Evolutionary conservation across 371 early-diverging fungal species (phyloP), one percentile per base, ranked within the genome.

Genomic region (Cokeromyces recurvatus): DNA sequence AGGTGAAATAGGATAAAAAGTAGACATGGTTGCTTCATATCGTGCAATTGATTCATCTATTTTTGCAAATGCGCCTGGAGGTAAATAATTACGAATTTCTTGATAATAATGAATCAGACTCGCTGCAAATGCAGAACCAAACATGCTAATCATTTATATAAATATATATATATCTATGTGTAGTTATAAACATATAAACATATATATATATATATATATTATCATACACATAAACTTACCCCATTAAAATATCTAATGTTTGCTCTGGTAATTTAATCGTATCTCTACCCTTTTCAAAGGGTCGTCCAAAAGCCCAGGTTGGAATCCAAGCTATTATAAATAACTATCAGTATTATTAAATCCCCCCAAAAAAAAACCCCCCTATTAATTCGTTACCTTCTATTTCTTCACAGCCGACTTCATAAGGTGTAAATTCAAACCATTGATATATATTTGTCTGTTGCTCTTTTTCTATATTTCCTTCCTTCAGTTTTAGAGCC

Each of bases 371-470:
- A 14, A 9, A 32, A n/a, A 0, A 20, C 29, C 29, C 11, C 11
- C 11, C 29, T 29, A 8, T 8, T 5, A 29, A 8, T 5, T 8
- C 39, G 55, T 42, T 59, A 81, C 81, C 81, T 34, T 64, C 66
- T 3, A 81, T 63, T 40, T 89, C 89, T 44, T 81, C 82, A 55
- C 83, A 80, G 17, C 89, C 89, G 48, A 86, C 65, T 37, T 89
- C 85, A 41, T 75, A 86, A 4, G 89, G 89, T 4, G 78, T 84
- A 42, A 87, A 71, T 47, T 89, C 89, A 51, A 85, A 86, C 89
- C 89, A 89, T 40, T 84, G 86, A 48, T 82, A 87, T 42, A 66
- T 62, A 32, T 66, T 65, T 27, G n/a, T n/a, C n/a, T n/a, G n/a
- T 14, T 34, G 35, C 29, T 5, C 2, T 25, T 44, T 20, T 43